A percentile compares a stretch with the other conserved stretches of the same genome.
Conservation (phyloP, 2,329 filamentous ascomycete genomes). For the Cladophialophora chaetospira region DNA sequence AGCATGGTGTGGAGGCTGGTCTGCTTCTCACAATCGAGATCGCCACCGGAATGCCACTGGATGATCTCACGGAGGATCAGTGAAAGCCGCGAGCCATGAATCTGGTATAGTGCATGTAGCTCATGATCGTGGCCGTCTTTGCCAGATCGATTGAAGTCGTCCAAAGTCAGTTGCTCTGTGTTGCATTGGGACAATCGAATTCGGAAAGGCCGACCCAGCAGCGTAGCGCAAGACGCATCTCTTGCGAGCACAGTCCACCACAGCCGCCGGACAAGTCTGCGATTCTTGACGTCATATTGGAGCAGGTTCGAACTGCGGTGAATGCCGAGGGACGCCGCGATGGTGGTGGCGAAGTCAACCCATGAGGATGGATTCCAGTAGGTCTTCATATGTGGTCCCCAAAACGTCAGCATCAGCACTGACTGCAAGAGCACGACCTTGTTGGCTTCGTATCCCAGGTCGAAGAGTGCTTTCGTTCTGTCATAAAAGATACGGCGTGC, state of each 20-base stretch:
- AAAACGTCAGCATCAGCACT: conserved; percentile 2
- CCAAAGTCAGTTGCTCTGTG: neutral
- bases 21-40: neutral
- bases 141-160: conserved; percentile 7
- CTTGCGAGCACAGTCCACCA: conserved; percentile 12
- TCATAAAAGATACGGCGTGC: neutral
- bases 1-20: neutral
- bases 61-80: conserved; percentile 2
- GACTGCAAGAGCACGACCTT: conserved; percentile 9
- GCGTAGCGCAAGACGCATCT: neutral
- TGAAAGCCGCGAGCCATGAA: neutral
- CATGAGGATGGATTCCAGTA: conserved; percentile 4
- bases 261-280: conserved; percentile 1
- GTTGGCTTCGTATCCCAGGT: conserved; percentile 6
- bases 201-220: conserved; percentile 8
- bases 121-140: neutral
- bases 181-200: neutral
- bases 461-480: conserved; percentile 11
- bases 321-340: conserved; percentile 12
- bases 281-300: neutral
- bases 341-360: neutral
- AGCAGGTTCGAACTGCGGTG: conserved; percentile 2
- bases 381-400: neutral
- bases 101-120: conserved; percentile 3
- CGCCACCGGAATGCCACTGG: neutral